Evolutionary conservation across 495 filamentous ascomycete species (phyloP).

Genomic region (Hyaloscypha bicolor): DNA sequence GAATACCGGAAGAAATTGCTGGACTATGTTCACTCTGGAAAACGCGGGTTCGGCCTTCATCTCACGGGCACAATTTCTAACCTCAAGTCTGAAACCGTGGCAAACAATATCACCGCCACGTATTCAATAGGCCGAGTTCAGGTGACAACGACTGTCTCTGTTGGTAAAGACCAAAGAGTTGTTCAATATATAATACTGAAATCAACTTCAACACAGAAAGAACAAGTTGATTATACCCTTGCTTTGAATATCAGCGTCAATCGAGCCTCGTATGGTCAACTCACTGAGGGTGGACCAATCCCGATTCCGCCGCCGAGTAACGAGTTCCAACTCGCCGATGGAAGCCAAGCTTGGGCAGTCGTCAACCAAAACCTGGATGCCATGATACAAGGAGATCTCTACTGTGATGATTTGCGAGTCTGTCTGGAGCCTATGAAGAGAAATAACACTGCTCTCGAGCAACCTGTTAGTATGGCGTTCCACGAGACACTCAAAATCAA

Average conservation of each 20-base stretch:
- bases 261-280: constrained; percentile 25
- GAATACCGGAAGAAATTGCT: constrained; percentile 20
- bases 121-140: neutral
- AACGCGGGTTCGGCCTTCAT: constrained; percentile 11
- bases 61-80: neutral
- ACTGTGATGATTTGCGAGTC: neutral
- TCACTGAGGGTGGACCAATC: constrained; percentile 26
- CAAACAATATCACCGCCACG: neutral
- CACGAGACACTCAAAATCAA: neutral
- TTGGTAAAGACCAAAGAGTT: neutral
- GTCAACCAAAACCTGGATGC: constrained; percentile 16
- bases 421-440: neutral
- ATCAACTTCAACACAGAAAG: neutral
- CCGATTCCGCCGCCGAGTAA: constrained; percentile 19
- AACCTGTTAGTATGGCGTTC: neutral
- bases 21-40: constrained; percentile 16
- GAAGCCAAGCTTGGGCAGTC: constrained; percentile 5
- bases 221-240: constrained; percentile 7
- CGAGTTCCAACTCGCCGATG: neutral
- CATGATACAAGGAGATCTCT: constrained; percentile 10
- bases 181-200: neutral
- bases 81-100: neutral
- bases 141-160: neutral
- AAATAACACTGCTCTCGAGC: neutral
- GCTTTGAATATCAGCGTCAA: constrained; percentile 16